Base-by-base conservation (phyloP, 1,139 yeast genomes). In the Kodamaea sp. region DNA sequence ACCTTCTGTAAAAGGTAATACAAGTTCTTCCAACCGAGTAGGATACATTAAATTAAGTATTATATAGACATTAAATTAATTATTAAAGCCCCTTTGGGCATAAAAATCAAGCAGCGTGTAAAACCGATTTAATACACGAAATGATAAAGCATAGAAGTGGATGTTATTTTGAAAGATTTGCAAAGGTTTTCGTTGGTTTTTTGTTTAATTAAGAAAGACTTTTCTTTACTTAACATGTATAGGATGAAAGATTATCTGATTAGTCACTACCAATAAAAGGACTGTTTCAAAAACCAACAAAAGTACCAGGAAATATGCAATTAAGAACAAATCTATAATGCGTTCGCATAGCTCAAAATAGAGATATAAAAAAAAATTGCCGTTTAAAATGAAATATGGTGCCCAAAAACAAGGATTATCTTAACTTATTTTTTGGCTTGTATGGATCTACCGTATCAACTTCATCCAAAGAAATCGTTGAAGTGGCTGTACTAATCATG, bases 391-490 rank as follows among this genome's bases (percentile, higher is more conserved):
- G 20, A 15, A 15, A 15, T 15, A 15, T 15, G 3, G 20, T 15
- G 20, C 20, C 3, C 3, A 15, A 15, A 15, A 15, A 15, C n/a
- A 15, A 15, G 3, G 23, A 33, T 30, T 27, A 36, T 27, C 38
- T 36, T 24, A 31, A 27, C 29, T 36, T 36, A n/a, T 34, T 26
- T 27, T 36, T 36, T 6, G 35, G 35, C 29, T 36, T 36, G 28
- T 27, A 8, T 31, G 33, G 33, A 11, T 38, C 37, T 11, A 31
- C 30, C 8, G 28, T 22, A 22, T 57, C 62, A 31, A 58, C 44
- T 22, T 65, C 70, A 37, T 62, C 69, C 42, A 65, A 48, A 26
- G 69, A 63, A 12, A 67, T 58, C 12, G 61, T 50, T 24, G 69
- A 63, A 2, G 66, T 57, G 10, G 63, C 52, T 25, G 31, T 51